phyloP scores from a whole-genome alignment of 2,329 filamentous ascomycete species.

The Calonectria fujianensis region DNA sequence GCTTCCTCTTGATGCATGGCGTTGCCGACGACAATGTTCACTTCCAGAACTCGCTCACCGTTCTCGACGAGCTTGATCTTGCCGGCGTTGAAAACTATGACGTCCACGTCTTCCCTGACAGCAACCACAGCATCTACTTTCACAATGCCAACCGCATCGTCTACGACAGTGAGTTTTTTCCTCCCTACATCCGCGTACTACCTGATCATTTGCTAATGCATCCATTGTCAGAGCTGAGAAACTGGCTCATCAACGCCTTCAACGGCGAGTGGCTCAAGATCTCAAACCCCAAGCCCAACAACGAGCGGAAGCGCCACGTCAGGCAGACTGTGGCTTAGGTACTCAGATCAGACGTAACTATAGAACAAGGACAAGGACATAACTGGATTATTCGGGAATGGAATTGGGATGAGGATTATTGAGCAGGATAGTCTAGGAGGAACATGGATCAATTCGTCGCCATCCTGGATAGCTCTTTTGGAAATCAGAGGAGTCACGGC shows the following conservation, averaged over 20 bases:
- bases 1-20: conserved; percentile 97
- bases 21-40: conserved; percentile 99
- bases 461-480: not conserved
- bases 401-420: not conserved
- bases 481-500: conserved; percentile 41
- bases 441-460: not conserved
- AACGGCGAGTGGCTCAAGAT: conserved; percentile 93
- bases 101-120: conserved; percentile 96
- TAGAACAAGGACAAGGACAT: not conserved
- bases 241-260: conserved; percentile 98
- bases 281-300: conserved; percentile 67
- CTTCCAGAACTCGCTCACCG: conserved; percentile 91
- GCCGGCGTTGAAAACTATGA: conserved; percentile 93
- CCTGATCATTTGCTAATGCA: conserved; percentile 14
- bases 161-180: conserved; percentile 86
- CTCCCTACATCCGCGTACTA: not conserved
- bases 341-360: not conserved
- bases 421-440: not conserved
- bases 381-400: conserved; percentile 8
- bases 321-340: conserved; percentile 31
- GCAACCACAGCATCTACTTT: conserved; percentile 95
- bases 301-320: conserved; percentile 50
- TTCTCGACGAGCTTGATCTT: conserved; percentile 91
- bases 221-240: conserved; percentile 77
- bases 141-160: conserved; percentile 94